Percentiles rank a stretch among this genome's conserved stretches.
These are phyloP conservation scores for Onygenales sp. DNA, from an alignment of 2,329 filamentous ascomycete genomes.

Conservation along the genomic window DNA sequence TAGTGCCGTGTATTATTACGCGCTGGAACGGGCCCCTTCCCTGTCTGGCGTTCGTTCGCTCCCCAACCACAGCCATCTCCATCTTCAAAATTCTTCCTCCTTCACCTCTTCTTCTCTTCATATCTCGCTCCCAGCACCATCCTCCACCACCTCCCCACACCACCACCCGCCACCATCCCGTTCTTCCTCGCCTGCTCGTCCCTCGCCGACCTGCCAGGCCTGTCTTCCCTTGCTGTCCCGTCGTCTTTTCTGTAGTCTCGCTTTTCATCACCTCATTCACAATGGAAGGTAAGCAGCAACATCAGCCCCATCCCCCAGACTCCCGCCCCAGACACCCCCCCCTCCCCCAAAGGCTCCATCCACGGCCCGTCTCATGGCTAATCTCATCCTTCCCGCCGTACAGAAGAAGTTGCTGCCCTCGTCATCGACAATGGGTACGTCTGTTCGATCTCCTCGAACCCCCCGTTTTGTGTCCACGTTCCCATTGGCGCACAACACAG, in stretches of 20 bases:
- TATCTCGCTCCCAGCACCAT: constrained; percentile 17
- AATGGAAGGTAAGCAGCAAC: constrained; percentile 54
- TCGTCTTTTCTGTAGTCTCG: constrained; percentile 18
- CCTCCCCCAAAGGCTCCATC: constrained; percentile 6
- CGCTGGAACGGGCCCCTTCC: too few relatives aligned
- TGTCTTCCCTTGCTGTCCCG: constrained; percentile 3
- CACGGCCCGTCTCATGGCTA: constrained; percentile 19
- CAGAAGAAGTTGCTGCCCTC: constrained; percentile 99
- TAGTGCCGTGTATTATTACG: too few relatives aligned
- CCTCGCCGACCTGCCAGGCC: not conserved
- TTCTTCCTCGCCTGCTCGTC: constrained; percentile 10
- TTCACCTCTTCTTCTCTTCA: constrained; percentile 12
- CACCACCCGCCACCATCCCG: constrained; percentile 25
- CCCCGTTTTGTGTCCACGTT: constrained; percentile 2
- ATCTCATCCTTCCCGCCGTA: constrained; percentile 38
- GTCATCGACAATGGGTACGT: constrained; percentile 99
- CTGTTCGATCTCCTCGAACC: constrained; percentile 27
- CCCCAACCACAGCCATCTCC: constrained; percentile 12
- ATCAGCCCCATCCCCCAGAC: constrained; percentile 10
- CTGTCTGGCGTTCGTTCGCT: not conserved
- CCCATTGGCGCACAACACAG: constrained; percentile 11
- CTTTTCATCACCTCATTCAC: constrained; percentile 25
- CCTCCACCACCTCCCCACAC: constrained; percentile 31
- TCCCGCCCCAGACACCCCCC: constrained; percentile 19
- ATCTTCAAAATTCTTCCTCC: constrained; percentile 9